phyloP scores from a whole-genome alignment of 208 protist species.

The Acanthamoeba healyi region DNA sequence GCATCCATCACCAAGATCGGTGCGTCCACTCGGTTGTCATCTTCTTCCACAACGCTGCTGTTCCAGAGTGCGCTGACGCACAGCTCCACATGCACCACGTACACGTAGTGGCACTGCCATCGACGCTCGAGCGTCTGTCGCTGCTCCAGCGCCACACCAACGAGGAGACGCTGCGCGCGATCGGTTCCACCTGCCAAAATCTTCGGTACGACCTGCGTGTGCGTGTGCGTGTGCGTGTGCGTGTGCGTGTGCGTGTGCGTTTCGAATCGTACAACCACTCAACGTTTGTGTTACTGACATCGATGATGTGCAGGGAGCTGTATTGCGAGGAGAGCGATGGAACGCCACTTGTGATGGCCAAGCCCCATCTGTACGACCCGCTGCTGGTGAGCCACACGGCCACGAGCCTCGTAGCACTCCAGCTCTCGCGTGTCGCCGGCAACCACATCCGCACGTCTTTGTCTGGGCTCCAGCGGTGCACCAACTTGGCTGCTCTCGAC shows the following conservation, averaged over 20 bases:
- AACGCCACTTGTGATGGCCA: neutral
- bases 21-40: neutral
- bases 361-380: neutral
- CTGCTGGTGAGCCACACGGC: neutral
- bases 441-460: neutral
- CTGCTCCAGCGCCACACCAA: neutral
- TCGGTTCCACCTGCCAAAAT: neutral
- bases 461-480: neutral
- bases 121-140: neutral
- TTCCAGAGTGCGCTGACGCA: neutral
- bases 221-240: too few relatives aligned
- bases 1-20: slow-evolving; percentile 1
- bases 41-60: neutral
- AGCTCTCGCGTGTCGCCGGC: neutral
- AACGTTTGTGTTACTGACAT: neutral
- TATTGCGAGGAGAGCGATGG: neutral
- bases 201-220: too few relatives aligned
- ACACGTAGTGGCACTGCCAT: neutral
- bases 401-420: neutral
- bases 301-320: neutral
- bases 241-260: too few relatives aligned
- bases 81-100: too few relatives aligned
- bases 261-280: neutral
- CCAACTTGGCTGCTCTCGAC: neutral
- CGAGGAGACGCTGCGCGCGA: neutral